phyloP scores from a whole-genome alignment of 1,139 yeast genomes.

The Magnusiomyces magnusii region DNA sequence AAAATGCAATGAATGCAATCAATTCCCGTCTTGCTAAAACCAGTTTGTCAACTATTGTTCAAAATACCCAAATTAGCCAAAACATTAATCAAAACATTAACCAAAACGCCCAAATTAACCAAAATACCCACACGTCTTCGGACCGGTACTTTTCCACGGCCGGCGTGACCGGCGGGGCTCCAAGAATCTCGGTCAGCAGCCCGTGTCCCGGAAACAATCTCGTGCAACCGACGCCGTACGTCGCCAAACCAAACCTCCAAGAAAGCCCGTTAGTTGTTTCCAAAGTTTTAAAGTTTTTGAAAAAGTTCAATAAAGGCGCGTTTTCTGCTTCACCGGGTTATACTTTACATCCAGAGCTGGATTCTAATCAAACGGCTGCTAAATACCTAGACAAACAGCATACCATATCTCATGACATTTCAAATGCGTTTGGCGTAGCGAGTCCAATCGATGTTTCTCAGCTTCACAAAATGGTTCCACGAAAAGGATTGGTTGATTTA shows the following conservation, averaged over 20 bases:
- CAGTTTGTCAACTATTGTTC: no score
- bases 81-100: no score
- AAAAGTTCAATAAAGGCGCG: conserved; percentile 5
- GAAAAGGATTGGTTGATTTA: conserved; percentile 7
- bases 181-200: background rate
- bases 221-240: conserved; percentile 1
- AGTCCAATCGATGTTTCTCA: background rate
- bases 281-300: background rate
- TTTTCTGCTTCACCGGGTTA: conserved; percentile 6
- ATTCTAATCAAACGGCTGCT: background rate
- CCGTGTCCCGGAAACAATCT: background rate
- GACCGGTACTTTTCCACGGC: background rate
- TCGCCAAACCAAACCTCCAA: background rate
- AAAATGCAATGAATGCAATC: background rate
- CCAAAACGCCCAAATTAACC: background rate
- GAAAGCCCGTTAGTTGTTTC: background rate
- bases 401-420: background rate
- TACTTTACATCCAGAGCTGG: background rate
- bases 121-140: background rate
- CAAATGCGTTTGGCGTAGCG: background rate
- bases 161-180: background rate
- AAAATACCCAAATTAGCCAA: no score
- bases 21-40: background rate
- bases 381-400: background rate
- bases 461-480: background rate